A percentile compares a stretch with the other conserved stretches of the same genome.
These are phyloP conservation scores for Lipomyces chichibuensis DNA, from an alignment of 805 yeast genomes.

Conservation along the genomic window DNA sequence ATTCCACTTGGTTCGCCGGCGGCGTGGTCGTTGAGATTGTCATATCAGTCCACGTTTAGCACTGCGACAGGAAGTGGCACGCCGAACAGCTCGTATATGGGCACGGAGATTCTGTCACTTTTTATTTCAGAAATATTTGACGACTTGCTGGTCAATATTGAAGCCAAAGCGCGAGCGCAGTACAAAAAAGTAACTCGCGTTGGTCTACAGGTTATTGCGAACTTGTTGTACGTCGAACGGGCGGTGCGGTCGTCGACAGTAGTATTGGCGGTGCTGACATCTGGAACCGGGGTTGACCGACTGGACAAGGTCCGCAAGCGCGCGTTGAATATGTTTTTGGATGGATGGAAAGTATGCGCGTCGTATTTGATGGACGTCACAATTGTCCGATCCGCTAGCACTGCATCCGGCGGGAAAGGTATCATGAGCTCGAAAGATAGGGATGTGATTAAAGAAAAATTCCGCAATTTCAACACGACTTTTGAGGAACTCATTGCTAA, in stretches of 20 bases:
- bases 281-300: slow-evolving; percentile 59
- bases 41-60: slow-evolving; percentile 11
- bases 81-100: slow-evolving; percentile 22
- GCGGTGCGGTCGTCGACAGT: slow-evolving; percentile 44
- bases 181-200: slow-evolving; percentile 46
- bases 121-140: slow-evolving; percentile 80
- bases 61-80: slow-evolving; percentile 11
- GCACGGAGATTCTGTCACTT: slow-evolving; percentile 55
- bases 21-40: slow-evolving; percentile 21
- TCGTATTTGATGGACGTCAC: slow-evolving; percentile 79
- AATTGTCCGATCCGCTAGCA: slow-evolving; percentile 49
- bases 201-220: slow-evolving; percentile 73
- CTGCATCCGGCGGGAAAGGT: slow-evolving; percentile 20
- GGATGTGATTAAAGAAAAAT: slow-evolving; percentile 81
- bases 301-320: slow-evolving; percentile 70
- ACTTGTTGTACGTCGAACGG: slow-evolving; percentile 74
- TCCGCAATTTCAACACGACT: slow-evolving; percentile 75
- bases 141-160: slow-evolving; percentile 66
- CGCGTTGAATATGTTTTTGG: slow-evolving; percentile 69
- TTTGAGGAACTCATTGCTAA: slow-evolving; percentile 75
- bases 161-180: slow-evolving; percentile 55
- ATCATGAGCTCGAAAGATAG: slow-evolving; percentile 68
- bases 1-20: slow-evolving; percentile 29
- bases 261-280: slow-evolving; percentile 58
- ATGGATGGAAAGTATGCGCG: slow-evolving; percentile 77